Evolutionary conservation across 345 rosid species (phyloP).

Genomic region (Theobroma cacao): DNA sequence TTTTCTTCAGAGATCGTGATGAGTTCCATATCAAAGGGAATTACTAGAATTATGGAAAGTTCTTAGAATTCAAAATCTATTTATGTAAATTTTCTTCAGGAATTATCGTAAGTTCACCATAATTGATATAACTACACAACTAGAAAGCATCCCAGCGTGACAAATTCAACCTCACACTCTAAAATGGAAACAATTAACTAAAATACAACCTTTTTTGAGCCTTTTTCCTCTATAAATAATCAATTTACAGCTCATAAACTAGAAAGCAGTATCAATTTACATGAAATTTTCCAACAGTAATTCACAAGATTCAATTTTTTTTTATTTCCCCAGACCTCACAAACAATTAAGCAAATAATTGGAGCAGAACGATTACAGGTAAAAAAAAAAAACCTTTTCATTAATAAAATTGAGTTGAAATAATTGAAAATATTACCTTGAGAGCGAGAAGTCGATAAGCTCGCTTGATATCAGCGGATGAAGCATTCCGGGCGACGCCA

Average conservation of each 20-base stretch:
- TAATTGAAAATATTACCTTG: slow-evolving; percentile 41
- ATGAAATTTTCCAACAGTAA: background rate
- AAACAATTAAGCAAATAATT: no score
- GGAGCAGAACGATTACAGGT: background rate
- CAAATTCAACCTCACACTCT: background rate
- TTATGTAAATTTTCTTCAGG: background rate
- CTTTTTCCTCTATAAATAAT: background rate
- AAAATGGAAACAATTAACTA: background rate
- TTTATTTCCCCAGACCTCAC: no score
- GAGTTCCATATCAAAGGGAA: background rate
- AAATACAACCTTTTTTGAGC: background rate
- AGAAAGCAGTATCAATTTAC: background rate
- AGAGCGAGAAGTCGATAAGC: slow-evolving; percentile 91
- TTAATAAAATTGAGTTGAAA: background rate
- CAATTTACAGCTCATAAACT: slow-evolving; percentile 3
- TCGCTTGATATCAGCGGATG: slow-evolving; percentile 62
- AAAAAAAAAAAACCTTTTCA: background rate
- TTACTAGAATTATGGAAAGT: background rate
- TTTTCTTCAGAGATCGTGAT: background rate
- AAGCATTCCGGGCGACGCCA: slow-evolving; percentile 57
- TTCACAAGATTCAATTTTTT: background rate
- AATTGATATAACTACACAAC: background rate
- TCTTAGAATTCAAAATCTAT: background rate
- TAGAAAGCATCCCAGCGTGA: background rate
- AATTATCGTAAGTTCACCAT: background rate